A percentile compares a stretch with the other conserved stretches of the same genome.
phyloP scores from a whole-genome alignment of 2,329 filamentous ascomycete genomes.

The Parasarocladium wereldwijsianum region DNA sequence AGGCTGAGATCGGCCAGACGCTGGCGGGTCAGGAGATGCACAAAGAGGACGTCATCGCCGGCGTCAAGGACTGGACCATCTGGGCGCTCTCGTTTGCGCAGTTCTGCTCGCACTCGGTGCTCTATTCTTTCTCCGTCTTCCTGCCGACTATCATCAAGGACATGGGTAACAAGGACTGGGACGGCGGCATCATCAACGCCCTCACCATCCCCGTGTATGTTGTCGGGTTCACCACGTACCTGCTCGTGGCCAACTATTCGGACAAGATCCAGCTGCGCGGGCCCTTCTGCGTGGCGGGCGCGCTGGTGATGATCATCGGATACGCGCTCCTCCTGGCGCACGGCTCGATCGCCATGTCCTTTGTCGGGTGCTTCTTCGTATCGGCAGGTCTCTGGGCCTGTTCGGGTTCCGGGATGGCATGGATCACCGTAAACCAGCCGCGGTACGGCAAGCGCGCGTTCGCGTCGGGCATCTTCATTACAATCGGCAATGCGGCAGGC shows the following conservation, averaged over 20 bases:
- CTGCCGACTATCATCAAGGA: slow-evolving; percentile 46
- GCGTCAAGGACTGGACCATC: slow-evolving; percentile 54
- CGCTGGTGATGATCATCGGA: slow-evolving; percentile 5
- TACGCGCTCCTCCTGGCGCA: slow-evolving; percentile 5
- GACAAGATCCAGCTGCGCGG: slow-evolving; percentile 25
- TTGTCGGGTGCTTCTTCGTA: slow-evolving; percentile 5
- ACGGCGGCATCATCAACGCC: slow-evolving; percentile 3
- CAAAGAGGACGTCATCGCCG: slow-evolving; percentile 45
- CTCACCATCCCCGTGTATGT: slow-evolving; percentile 47
- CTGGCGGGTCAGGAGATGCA: slow-evolving; percentile 16
- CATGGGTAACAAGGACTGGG: slow-evolving; percentile 2
- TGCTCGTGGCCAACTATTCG: slow-evolving; percentile 37
- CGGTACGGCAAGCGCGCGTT: slow-evolving; percentile 7
- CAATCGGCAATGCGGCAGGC: slow-evolving; percentile 6
- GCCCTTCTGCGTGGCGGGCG: slow-evolving; percentile 5
- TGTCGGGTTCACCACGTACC: slow-evolving; percentile 41
- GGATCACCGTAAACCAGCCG: slow-evolving; percentile 7
- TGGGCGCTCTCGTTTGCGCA: slow-evolving; percentile 21
- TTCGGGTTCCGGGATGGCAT: slow-evolving; percentile 6
- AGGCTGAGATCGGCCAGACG: slow-evolving; percentile 17
- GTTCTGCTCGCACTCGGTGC: slow-evolving; percentile 4
- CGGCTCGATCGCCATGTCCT: slow-evolving; percentile 3
- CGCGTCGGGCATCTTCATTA: slow-evolving; percentile 6
- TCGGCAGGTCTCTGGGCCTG: slow-evolving; percentile 5
- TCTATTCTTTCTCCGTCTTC: slow-evolving; percentile 31